Conservation (phyloP, 306 rosid genomes). For the Sindora glabra region DNA sequence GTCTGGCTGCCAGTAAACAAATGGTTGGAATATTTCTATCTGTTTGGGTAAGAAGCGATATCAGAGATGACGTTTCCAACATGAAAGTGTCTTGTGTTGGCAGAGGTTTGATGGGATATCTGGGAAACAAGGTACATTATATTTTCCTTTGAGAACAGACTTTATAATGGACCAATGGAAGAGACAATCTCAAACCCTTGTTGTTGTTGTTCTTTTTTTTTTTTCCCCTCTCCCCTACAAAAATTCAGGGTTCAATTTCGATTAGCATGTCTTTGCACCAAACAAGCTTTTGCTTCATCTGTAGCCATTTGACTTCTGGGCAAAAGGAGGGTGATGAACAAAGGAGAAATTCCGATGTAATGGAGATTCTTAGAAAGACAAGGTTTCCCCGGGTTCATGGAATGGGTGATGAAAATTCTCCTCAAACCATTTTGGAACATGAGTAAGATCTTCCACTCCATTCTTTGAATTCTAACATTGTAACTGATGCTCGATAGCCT, state of each 20-base stretch:
- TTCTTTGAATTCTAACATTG: no score
- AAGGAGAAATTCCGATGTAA: conserved; percentile 87
- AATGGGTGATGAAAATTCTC: conserved; percentile 53
- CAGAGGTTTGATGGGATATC: conserved; percentile 97
- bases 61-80: conserved; percentile 64
- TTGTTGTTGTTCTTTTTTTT: no score
- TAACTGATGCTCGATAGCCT: neutral
- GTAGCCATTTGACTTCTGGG: conserved; percentile 96
- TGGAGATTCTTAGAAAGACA: conserved; percentile 93
- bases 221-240: no score
- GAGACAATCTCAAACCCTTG: conserved; percentile 24
- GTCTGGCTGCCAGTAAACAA: conserved; percentile 92
- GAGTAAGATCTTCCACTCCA: no score
- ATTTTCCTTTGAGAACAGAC: neutral
- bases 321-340: conserved; percentile 98
- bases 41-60: conserved; percentile 81
- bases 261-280: conserved; percentile 88
- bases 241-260: conserved; percentile 97
- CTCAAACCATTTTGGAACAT: conserved; percentile 76
- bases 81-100: conserved; percentile 97
- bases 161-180: neutral
- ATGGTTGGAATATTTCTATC: conserved; percentile 95
- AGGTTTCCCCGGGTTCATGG: conserved; percentile 73
- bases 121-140: conserved; percentile 81
- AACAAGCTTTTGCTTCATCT: conserved; percentile 95